phyloP scores from a whole-genome alignment of 306 rosid genomes.

The Quillaja saponaria region DNA sequence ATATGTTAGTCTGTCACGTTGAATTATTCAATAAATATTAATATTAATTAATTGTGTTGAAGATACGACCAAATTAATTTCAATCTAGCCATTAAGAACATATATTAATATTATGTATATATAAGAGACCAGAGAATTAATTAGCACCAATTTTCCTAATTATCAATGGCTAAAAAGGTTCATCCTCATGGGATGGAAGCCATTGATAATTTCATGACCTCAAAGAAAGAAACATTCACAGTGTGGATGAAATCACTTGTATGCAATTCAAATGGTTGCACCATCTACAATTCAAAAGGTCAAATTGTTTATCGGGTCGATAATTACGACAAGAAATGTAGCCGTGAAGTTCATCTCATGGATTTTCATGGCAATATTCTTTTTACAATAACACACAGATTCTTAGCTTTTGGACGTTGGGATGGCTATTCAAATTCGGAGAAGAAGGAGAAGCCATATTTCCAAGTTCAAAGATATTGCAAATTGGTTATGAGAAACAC shows the following conservation, averaged over 20 bases:
- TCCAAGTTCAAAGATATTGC: slow-evolving; percentile 56
- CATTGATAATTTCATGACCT: slow-evolving; percentile 18
- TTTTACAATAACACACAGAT: slow-evolving; percentile 61
- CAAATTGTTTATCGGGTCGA: slow-evolving; percentile 75
- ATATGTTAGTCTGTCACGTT: too few species aligned
- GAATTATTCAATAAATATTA: too few species aligned
- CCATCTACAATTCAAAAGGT: slow-evolving; percentile 71
- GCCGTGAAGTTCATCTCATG: slow-evolving; percentile 78
- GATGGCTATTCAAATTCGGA: slow-evolving; percentile 41
- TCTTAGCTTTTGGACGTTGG: slow-evolving; percentile 70
- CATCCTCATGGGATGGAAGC: slow-evolving; percentile 31
- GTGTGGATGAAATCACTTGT: slow-evolving; percentile 94
- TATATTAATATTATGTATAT: too few species aligned
- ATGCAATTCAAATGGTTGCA: slow-evolving; percentile 79
- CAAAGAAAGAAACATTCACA: slow-evolving; percentile 59
- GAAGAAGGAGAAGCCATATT: slow-evolving; percentile 48
- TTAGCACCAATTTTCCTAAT: too few species aligned
- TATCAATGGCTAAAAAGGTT: too few species aligned
- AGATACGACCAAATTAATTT: too few species aligned
- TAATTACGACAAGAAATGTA: slow-evolving; percentile 69
- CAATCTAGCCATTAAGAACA: too few species aligned
- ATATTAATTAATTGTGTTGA: too few species aligned
- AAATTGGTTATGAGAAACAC: slow-evolving; percentile 42
- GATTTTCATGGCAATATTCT: slow-evolving; percentile 66
- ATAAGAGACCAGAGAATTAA: too few species aligned